These are phyloP conservation scores for Epicoccum sorghinum DNA, from an alignment of 2,329 filamentous ascomycete species.

Conservation along the genomic window DNA sequence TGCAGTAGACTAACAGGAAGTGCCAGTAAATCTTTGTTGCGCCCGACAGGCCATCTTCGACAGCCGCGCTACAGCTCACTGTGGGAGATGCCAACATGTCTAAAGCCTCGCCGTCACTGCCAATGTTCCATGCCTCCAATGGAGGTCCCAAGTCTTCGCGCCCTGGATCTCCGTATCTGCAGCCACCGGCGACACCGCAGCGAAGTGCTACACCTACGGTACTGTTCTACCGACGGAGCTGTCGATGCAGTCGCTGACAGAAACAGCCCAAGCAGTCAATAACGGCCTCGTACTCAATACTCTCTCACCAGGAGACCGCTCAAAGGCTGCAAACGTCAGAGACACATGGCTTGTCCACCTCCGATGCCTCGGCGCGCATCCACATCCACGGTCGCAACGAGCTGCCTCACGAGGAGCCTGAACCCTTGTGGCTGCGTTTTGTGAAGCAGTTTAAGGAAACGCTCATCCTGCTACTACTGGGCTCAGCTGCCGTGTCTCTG, in stretches of 20 bases:
- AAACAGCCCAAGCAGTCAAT: slow-evolving; percentile 41
- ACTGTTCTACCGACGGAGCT: slow-evolving; percentile 7
- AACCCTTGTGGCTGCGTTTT: slow-evolving; percentile 94
- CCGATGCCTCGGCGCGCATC: slow-evolving; percentile 80
- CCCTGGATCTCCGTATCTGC: slow-evolving; percentile 38
- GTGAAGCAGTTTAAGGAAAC: slow-evolving; percentile 97
- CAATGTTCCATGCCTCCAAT: slow-evolving; percentile 59
- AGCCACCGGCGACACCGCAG: slow-evolving; percentile 34
- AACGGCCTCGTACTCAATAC: slow-evolving; percentile 62
- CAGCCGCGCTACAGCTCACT: slow-evolving; percentile 36
- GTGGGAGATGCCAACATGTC: slow-evolving; percentile 65
- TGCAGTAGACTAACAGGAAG: slow-evolving; percentile 28
- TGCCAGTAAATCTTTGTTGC: slow-evolving; percentile 12
- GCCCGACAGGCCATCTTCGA: slow-evolving; percentile 38
- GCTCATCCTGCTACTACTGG: slow-evolving; percentile 87
- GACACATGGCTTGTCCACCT: slow-evolving; percentile 76
- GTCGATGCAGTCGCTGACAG: slow-evolving; percentile 13
- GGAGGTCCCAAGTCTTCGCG: slow-evolving; percentile 36
- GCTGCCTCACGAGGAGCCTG: slow-evolving; percentile 89
- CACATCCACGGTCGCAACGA: slow-evolving; percentile 89
- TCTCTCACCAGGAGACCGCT: slow-evolving; percentile 80
- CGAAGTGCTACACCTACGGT: slow-evolving; percentile 41
- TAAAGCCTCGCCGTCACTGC: slow-evolving; percentile 63
- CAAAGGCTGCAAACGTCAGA: slow-evolving; percentile 82
- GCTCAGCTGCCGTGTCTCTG: slow-evolving; percentile 85